Base-by-base conservation (phyloP, 495 filamentous ascomycete species). In the Aspergillus nanangensis region DNA sequence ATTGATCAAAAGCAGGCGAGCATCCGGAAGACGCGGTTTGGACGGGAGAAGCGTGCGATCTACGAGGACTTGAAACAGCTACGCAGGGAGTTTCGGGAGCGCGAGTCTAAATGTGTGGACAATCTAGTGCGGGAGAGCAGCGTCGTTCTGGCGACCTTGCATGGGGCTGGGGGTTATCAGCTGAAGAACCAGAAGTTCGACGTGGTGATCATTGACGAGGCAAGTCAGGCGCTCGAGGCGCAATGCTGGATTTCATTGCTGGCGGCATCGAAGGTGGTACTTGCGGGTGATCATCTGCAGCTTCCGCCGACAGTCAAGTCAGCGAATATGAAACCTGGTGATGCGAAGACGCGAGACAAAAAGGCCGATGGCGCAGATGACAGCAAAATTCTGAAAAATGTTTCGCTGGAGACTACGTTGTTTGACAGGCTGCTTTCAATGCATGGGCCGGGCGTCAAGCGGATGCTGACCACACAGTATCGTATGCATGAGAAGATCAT, bases 221-320 rank as follows among this genome's bases (percentile, higher is more conserved):
- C 90, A 0, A 93, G 87, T 60, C 93, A 98, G 62, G 93, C 93
- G 3, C 74, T 98, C 11, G 93, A 98, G 63, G 90, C 94, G 1
- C 93, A 97, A 62, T 97, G 91, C 65, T 98, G 93, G 93, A 90
- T 96, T n/a, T 81, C 94, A 11, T 65, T 98, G 23, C 71, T 96
- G 13, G 63, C 74, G 8, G 88, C 89, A 2, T 81, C 78, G 41
- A 96, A 96, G 69, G 80, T 90, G 1, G 83, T 98, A 3, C 83
- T 95, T 36, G 93, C 93, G 2, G 93, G 93, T 44, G 93, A 98
- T 53, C 93, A 96, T 63, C 67, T 97, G 31, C 93, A 98, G 64
- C 68, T 98, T 23, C 93, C 93, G 13, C 93, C 93, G 5, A 97
- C 94, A 0, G 86, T 98, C 58, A 98, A 97, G 62, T 89, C 84